A percentile compares a stretch with the other conserved stretches of the same genome.
phyloP scores from a whole-genome alignment of 192 early-diverging fungal genomes.

The Podila epicladia region DNA sequence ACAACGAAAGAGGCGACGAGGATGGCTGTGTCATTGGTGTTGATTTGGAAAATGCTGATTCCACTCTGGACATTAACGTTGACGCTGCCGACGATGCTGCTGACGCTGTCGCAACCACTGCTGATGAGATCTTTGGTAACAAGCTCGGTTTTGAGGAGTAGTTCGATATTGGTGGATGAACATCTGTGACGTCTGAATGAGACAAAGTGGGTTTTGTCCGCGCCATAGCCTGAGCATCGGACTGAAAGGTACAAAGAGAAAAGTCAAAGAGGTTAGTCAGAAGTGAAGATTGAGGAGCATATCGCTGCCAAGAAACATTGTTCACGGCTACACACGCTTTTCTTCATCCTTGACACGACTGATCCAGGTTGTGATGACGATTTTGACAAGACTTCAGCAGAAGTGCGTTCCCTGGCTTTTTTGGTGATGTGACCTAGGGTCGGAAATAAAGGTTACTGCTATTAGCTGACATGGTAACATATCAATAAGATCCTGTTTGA shows the following conservation, averaged over 20 bases:
- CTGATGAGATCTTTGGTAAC: too few species aligned
- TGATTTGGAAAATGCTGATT: background rate
- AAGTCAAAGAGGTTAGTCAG: background rate
- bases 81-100: background rate
- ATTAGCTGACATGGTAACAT: too few species aligned
- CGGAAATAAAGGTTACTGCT: too few species aligned
- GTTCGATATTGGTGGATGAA: too few species aligned
- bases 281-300: background rate
- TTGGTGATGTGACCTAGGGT: background rate
- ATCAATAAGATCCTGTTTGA: background rate
- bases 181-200: too few species aligned
- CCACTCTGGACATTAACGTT: background rate
- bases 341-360: slow-evolving; percentile 27
- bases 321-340: slow-evolving; percentile 5
- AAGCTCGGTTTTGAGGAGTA: too few species aligned
- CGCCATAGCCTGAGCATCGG: too few species aligned
- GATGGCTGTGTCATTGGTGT: background rate
- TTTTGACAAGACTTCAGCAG: background rate
- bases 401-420: background rate
- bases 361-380: background rate
- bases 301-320: background rate
- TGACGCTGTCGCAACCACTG: too few species aligned
- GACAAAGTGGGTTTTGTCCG: too few species aligned
- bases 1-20: background rate
- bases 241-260: background rate